Evolutionary conservation across 1,284 basidiomycete genomes (phyloP).

Genomic region (Ustilago shanxiensis): DNA sequence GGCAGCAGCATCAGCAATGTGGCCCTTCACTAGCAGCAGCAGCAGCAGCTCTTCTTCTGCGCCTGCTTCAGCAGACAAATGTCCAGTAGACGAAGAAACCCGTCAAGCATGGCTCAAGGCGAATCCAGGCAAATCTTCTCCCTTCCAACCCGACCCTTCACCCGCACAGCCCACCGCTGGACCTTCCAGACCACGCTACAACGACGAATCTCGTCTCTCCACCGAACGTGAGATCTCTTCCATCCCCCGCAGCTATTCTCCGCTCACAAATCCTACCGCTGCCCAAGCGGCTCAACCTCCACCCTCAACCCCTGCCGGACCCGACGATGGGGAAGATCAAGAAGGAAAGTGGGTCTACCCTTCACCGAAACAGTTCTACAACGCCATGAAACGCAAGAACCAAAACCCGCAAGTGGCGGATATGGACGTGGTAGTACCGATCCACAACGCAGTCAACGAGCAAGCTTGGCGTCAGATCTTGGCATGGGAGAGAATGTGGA

Average conservation of each 20-base stretch:
- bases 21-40: slow-evolving; percentile 38
- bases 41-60: slow-evolving; percentile 1
- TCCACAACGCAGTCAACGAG: slow-evolving; percentile 99
- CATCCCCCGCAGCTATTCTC: slow-evolving; percentile 78
- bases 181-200: slow-evolving; percentile 22
- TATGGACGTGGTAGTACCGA: slow-evolving; percentile 96
- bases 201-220: slow-evolving; percentile 70
- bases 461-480: slow-evolving; percentile 91
- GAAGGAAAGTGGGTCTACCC: slow-evolving; percentile 91
- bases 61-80: slow-evolving; percentile 72
- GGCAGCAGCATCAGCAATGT: slow-evolving; percentile 31
- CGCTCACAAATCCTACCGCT: slow-evolving; percentile 22
- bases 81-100: slow-evolving; percentile 78
- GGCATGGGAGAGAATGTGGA: slow-evolving; percentile 80
- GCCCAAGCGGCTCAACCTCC: slow-evolving; percentile 19
- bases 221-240: slow-evolving; percentile 84
- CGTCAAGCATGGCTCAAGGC: slow-evolving; percentile 71
- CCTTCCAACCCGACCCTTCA: slow-evolving; percentile 26
- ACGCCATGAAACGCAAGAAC: slow-evolving; percentile 90
- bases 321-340: slow-evolving; percentile 35
- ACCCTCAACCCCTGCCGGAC: slow-evolving; percentile 14
- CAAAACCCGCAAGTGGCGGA: slow-evolving; percentile 78
- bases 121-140: slow-evolving; percentile 35
- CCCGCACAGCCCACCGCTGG: slow-evolving; percentile 15
- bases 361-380: slow-evolving; percentile 96